Evolutionary conservation across 805 yeast genomes (phyloP).

Genomic region (Isabelozyma gotoi): DNA sequence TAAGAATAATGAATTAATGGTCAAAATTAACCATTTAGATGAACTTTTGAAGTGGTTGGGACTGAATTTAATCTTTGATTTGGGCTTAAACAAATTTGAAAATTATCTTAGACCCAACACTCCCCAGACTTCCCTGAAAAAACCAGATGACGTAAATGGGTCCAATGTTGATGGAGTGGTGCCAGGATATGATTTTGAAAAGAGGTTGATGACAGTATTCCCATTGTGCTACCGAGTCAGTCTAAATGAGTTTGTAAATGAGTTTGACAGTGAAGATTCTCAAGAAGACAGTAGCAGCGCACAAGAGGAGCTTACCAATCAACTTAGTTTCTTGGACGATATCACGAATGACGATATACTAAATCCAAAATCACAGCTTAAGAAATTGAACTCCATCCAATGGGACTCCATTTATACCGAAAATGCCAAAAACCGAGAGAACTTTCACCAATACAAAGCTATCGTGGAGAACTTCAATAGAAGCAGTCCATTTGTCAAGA

Average conservation of each 20-base stretch:
- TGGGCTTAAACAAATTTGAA: conserved; percentile 23
- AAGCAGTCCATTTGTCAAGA: conserved; percentile 6
- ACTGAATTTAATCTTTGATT: conserved; percentile 40
- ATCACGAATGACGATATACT: conserved; percentile 30
- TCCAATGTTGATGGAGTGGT: conserved; percentile 10
- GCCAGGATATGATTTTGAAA: conserved; percentile 15
- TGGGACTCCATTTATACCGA: conserved; percentile 34
- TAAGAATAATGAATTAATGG: conserved; percentile 29
- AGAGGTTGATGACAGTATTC: conserved; percentile 21
- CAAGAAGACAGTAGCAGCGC: background rate
- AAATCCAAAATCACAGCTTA: conserved; percentile 21
- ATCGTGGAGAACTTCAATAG: conserved; percentile 13
- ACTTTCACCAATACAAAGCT: conserved; percentile 20
- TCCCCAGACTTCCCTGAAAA: background rate
- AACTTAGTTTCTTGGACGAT: conserved; percentile 37
- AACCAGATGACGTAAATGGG: background rate
- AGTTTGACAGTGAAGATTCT: conserved; percentile 13
- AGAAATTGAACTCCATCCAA: conserved; percentile 22
- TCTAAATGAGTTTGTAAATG: conserved; percentile 34
- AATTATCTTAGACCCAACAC: conserved; percentile 9
- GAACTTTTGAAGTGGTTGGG: conserved; percentile 39
- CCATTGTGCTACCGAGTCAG: conserved; percentile 31
- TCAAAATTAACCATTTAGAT: conserved; percentile 25
- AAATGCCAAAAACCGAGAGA: conserved; percentile 12
- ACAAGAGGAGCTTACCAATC: conserved; percentile 23